These are phyloP conservation scores for Penicillium sp. DNA, from an alignment of 2,329 filamentous ascomycete species.

Conservation along the genomic window DNA sequence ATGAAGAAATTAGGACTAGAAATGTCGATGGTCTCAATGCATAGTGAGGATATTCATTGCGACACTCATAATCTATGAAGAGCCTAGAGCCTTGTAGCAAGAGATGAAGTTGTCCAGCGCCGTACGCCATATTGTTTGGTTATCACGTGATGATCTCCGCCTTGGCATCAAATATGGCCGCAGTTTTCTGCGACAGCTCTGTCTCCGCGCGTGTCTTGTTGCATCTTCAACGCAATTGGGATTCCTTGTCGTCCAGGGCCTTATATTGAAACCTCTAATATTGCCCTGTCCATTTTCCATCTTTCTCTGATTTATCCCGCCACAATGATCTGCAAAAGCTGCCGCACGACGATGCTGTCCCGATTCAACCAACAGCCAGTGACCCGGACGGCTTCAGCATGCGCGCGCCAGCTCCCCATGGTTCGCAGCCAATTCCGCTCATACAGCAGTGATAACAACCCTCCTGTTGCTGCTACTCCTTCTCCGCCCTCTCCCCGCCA, in stretches of 20 bases:
- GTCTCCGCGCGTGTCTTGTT: conserved; percentile 9
- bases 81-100: neutral
- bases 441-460: conserved; percentile 32
- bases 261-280: neutral
- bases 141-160: conserved; percentile 32
- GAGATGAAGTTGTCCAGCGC: neutral
- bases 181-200: conserved; percentile 30
- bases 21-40: neutral
- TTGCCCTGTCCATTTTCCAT: neutral
- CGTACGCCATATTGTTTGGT: accelerated
- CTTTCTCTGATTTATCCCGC: neutral
- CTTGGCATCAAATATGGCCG: conserved; percentile 39
- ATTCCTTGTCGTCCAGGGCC: neutral
- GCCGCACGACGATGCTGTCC: conserved; percentile 40
- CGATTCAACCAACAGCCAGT: conserved; percentile 36
- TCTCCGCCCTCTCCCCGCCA: conserved; percentile 35
- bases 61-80: neutral
- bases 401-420: conserved; percentile 30
- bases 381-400: conserved; percentile 27
- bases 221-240: conserved; percentile 3
- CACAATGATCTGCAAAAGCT: conserved; percentile 44
- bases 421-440: conserved; percentile 31
- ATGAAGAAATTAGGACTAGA: neutral
- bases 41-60: neutral
- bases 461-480: conserved; percentile 28